Evolutionary conservation across 2,329 filamentous ascomycete species (phyloP), one percentile per base, ranked within the genome.

Genomic region (Zasmidium citrigriseum): DNA sequence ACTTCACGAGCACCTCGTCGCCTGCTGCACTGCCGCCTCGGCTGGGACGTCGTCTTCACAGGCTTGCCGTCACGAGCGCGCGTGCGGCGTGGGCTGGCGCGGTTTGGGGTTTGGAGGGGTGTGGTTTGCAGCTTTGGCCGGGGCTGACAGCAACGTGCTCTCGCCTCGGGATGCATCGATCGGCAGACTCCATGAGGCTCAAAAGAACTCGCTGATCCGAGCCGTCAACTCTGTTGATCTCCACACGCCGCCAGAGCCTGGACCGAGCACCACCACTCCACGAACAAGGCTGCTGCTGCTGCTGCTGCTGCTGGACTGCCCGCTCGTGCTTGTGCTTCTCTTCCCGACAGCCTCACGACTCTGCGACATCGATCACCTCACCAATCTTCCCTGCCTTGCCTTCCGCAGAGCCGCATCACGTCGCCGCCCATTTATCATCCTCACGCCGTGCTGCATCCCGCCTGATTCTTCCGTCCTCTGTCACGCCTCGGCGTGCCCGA

Each of bases 401-500:
- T 7, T 41, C 34, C 34, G 34, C 34, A 41, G 34, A 41, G 34
- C 34, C 34, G 34, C 34, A 41, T 41, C 34, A 41, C 5, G 4
- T 16, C 34, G 7, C 18, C 34, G 34, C 16, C 34, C 34, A 41
- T 11, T 25, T 27, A 24, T 24, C 27, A 49, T 23, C 47, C 5
- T 27, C 9, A 2, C 21, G 3, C 21, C 23, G 22, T 18, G 7
- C 47, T 25, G 9, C 47, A 10, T 25, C 45, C 23, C 45, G 20
- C 16, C 20, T 22, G 9, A 4, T 25, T 47, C 45, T 24, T 47
- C 45, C 9, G 29, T n/a, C n/a, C 29, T 46, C 47, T n/a, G n/a
- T 59, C 57, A 25, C 52, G 48, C 46, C 25, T 50, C 46, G 11
- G 52, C 52, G 24, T 45, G 45, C 41, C 27, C 56, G 47, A 55